Evolutionary conservation across 768 basidiomycete species (phyloP), one percentile per base, ranked within the genome.

Genomic region (Kwoniella dendrophila): DNA sequence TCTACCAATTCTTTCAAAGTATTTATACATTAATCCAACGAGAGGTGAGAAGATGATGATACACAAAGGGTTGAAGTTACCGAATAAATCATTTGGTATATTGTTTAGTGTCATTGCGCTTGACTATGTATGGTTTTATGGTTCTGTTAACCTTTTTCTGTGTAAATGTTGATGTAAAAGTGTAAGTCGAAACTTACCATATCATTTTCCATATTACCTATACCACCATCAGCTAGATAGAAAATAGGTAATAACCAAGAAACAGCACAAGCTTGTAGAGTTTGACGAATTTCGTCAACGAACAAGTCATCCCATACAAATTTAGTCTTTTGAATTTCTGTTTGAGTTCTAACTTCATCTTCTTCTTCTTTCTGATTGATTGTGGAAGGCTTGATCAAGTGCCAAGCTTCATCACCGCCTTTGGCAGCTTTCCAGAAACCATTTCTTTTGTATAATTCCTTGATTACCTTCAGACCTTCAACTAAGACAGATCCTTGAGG

Each of bases 231-330:
- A 8, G 67, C 66, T 22, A 78, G 48, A 20, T 67, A 68, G 70
- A 71, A 79, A 52, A 79, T 74, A 0, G 77, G 78, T 26, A 78
- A 66, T 41, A 73, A 49, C 49, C 66, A 44, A 55, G 74, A 76
- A 26, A 77, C 69, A 27, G 67, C 68, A 67, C 78, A 80, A 5
- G 78, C 79, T 16, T 56, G 54, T 38, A 77, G 41, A 2, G 76
- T 65, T 33, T 75, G 63, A 32, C 66, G 58, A 43, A 80, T 50
- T 57, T 80, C 79, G 27, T 73, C 73, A n/a, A 78, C 76, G 43
- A 79, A 79, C 26, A 64, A 61, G 57, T 79, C 77, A 60, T 79
- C 77, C 75, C 74, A 77, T 8, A 43, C 41, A 11, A n/a, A n/a
- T n/a, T n/a, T n/a, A n/a, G n/a, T n/a, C n/a, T n/a, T n/a, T n/a